Percentiles rank a stretch among this genome's conserved stretches.
Conservation (phyloP, 176 grass and related monocot species). For the Dendrocalamus sinicus region DNA sequence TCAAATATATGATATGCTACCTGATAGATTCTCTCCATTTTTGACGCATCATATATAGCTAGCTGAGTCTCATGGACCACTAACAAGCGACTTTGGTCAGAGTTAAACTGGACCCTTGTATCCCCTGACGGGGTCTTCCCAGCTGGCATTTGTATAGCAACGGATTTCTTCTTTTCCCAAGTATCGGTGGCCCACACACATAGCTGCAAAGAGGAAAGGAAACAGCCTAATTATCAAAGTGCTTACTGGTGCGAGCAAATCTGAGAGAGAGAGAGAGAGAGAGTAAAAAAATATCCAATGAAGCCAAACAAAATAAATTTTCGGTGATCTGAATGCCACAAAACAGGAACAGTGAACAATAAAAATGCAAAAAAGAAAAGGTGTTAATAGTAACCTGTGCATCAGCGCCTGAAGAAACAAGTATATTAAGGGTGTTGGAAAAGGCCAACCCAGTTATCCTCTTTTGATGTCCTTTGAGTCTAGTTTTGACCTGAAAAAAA, state of each 20-base stretch:
- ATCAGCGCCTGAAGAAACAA: slow-evolving; percentile 97
- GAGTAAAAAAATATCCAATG: background rate
- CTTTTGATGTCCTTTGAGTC: slow-evolving; percentile 93
- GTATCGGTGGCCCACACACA: slow-evolving; percentile 83
- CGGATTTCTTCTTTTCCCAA: slow-evolving; percentile 88
- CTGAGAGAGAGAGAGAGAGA: background rate
- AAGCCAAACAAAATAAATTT: slow-evolving; percentile 3
- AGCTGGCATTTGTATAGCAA: slow-evolving; percentile 72
- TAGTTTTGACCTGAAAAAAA: slow-evolving; percentile 80
- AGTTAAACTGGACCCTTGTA: slow-evolving; percentile 91
- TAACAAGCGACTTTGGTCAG: slow-evolving; percentile 81
- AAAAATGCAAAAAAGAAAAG: slow-evolving; percentile 13
- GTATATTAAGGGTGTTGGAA: slow-evolving; percentile 75
- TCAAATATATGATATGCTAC: slow-evolving; percentile 49
- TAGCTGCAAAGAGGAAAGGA: slow-evolving; percentile 61
- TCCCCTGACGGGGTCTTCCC: slow-evolving; percentile 82
- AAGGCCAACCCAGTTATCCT: slow-evolving; percentile 91
- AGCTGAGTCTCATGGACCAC: slow-evolving; percentile 95
- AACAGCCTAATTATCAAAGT: background rate
- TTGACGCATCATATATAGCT: slow-evolving; percentile 89
- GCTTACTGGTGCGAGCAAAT: background rate
- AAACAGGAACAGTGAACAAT: background rate
- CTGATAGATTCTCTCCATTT: slow-evolving; percentile 87
- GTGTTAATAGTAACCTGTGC: slow-evolving; percentile 72
- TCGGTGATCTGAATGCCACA: background rate